Evolutionary conservation across 345 rosid genomes (phyloP).

Genomic region (Hibiscus mutabilis): DNA sequence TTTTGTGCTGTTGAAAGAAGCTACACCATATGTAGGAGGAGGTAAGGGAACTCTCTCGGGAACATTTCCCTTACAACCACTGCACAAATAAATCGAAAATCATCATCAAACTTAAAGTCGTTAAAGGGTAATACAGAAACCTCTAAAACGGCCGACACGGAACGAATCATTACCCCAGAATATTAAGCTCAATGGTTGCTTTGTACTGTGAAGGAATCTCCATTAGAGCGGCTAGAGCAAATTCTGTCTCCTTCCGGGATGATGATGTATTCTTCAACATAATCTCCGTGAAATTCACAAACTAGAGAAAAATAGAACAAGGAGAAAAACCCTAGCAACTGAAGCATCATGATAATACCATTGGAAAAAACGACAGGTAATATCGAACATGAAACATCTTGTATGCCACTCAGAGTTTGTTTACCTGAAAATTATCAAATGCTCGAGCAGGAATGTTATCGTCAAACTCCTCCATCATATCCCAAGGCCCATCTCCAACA

Average conservation of each 20-base stretch:
- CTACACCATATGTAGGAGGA: constrained; percentile 51
- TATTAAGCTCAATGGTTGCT: constrained; percentile 73
- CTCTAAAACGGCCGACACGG: not conserved
- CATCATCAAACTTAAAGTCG: not conserved
- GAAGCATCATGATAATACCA: not conserved
- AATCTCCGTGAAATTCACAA: constrained; percentile 87
- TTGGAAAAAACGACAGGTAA: not conserved
- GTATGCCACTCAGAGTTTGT: not conserved
- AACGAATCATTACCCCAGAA: constrained; percentile 54
- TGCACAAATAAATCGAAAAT: constrained; percentile 5
- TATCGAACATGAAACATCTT: not conserved
- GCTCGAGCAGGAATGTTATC: constrained; percentile 73
- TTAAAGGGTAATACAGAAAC: not conserved
- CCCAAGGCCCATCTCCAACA: constrained; percentile 86
- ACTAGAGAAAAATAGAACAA: constrained; percentile 31
- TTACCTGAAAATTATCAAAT: constrained; percentile 2
- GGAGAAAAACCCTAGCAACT: not conserved
- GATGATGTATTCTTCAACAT: constrained; percentile 61
- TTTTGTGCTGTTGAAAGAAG: constrained; percentile 32
- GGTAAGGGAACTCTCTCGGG: constrained; percentile 66
- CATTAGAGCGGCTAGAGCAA: constrained; percentile 91
- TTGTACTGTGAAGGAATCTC: constrained; percentile 89
- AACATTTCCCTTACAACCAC: not conserved
- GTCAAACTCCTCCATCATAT: constrained; percentile 91
- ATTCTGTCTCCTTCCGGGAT: constrained; percentile 73